A percentile compares a stretch with the other conserved stretches of the same genome.
Conservation (phyloP, 208 protist genomes). For the Leishmania arabica region DNA sequence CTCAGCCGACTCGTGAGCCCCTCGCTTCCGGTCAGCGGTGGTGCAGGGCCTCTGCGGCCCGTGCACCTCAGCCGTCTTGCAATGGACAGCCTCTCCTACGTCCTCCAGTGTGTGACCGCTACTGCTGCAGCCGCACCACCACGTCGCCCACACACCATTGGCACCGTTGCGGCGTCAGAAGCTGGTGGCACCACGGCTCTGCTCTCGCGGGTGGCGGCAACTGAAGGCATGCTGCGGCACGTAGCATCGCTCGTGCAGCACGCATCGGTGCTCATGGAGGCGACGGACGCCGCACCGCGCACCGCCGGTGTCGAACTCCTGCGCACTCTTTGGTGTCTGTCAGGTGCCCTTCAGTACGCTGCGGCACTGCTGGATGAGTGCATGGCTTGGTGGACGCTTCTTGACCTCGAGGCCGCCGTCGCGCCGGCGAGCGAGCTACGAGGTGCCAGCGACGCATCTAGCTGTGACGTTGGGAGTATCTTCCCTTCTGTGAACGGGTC, state of each 20-base stretch:
- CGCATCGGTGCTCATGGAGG: neutral
- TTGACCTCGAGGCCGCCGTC: conserved; percentile 14
- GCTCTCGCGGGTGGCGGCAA: conserved; percentile 19
- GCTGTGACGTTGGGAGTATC: neutral
- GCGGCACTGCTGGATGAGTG: conserved; percentile 18
- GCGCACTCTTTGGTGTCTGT: neutral
- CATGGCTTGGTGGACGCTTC: conserved; percentile 14
- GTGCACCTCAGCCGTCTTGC: no score
- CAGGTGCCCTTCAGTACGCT: neutral
- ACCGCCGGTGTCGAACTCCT: neutral
- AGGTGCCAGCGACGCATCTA: neutral
- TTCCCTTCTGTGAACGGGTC: neutral
- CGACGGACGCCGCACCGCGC: neutral
- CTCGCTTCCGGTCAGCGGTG: neutral
- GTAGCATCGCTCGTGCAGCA: neutral
- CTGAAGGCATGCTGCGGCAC: conserved; percentile 7
- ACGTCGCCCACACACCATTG: neutral
- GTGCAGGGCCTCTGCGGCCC: neutral
- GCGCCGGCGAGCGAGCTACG: neutral
- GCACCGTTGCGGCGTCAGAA: neutral
- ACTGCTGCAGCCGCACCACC: no score
- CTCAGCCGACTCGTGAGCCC: neutral
- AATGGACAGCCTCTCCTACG: conserved; percentile 3
- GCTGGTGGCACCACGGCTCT: neutral
- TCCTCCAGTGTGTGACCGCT: conserved; percentile 15